Evolutionary conservation across 2,329 filamentous ascomycete species (phyloP), one percentile per base, ranked within the genome.

Genomic region (Paecilomyces dactylethromorphus): DNA sequence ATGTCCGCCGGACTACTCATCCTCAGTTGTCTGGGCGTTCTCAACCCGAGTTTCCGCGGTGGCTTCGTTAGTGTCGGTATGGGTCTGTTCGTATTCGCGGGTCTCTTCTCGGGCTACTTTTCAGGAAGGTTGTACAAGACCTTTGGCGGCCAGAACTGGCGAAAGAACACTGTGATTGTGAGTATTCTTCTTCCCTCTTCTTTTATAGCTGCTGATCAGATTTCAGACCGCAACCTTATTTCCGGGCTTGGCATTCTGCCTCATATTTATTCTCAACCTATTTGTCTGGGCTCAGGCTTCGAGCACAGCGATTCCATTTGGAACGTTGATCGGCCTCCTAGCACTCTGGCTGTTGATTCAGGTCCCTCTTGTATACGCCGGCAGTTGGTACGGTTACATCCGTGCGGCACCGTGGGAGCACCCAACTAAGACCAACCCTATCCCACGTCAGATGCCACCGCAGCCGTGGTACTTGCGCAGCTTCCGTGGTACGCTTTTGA

Each of bases 281-380:
- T 95, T 95, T 70, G 90, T 94, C 59, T 96, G 91, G 91, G 87
- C 90, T 0, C 90, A 95, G 74, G 90, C 91, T 0, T 94, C 90
- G 11, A 92, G 89, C 72, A 95, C 91, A 1, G 91, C 91, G 1
- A 87, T 96, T 33, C 91, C 91, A 0, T 92, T 96, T 65, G 84
- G 87, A 33, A 94, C 90, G 0, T 80, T 96, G 2, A 69, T 94
- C 32, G 88, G 80, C 7, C 84, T 96, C 2, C 74, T 91, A 21
- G 78, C 86, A 2, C 82, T 96, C 7, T 96, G 91, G 91, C 84
- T 96, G 13, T 86, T 92, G 63, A 88, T 96, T 59, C 91, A 95
- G 71, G 84, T 94, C 13, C 91, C 91, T 1, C 84, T 96, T 11
- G 91, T 95, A 3, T 92, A 94, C 66, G 76, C 85, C 1, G 91